Conservation (phyloP, 257 asterid genomes). For the Paulownia fortunei region DNA sequence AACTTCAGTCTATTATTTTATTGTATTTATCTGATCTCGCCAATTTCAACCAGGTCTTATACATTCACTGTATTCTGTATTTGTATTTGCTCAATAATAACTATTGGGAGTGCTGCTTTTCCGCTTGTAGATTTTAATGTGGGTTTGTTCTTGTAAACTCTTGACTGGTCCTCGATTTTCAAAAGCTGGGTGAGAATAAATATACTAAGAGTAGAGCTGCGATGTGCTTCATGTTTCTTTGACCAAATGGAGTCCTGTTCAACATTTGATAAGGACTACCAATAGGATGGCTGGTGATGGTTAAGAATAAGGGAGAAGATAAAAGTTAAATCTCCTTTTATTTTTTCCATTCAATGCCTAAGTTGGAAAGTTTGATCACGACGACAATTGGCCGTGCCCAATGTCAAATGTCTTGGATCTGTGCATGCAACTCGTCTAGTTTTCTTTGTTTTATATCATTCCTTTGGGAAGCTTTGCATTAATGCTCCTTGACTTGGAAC, state of each 20-base stretch:
- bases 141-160: background rate
- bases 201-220: background rate
- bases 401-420: background rate
- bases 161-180: background rate
- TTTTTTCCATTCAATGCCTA: background rate
- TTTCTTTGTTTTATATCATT: too few species aligned
- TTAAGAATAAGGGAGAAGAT: too few species aligned
- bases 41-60: background rate
- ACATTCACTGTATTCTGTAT: background rate
- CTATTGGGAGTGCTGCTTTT: background rate
- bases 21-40: background rate
- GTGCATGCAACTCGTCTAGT: too few species aligned
- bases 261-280: background rate
- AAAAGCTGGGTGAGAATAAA: background rate
- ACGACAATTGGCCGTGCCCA: background rate
- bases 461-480: too few species aligned
- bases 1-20: background rate
- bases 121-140: background rate
- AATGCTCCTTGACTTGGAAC: too few species aligned
- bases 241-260: background rate
- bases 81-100: background rate
- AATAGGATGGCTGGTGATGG: background rate
- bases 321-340: too few species aligned
- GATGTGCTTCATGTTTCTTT: background rate
- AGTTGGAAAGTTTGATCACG: background rate